phyloP scores from a whole-genome alignment of 345 rosid species.

The Eucalyptus shirleyi region DNA sequence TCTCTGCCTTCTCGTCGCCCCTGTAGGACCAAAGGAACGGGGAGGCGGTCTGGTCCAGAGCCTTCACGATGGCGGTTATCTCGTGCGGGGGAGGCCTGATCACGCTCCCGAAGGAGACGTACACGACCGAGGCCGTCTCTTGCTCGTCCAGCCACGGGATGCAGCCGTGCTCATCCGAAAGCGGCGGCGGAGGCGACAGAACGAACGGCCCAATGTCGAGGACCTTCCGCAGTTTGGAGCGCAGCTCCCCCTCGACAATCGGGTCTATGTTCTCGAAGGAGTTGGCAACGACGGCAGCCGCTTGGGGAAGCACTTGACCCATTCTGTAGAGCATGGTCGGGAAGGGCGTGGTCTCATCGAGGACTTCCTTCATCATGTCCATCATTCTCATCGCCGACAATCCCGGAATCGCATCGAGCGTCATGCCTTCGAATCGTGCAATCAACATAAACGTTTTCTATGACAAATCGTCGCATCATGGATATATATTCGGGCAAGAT shows the following conservation, averaged over 20 bases:
- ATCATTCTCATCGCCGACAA: slow-evolving; percentile 4
- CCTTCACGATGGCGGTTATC: slow-evolving; percentile 32
- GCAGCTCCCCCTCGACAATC: neutral
- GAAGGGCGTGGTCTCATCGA: neutral
- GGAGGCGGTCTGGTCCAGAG: slow-evolving; percentile 10
- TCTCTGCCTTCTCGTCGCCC: neutral
- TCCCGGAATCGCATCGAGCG: slow-evolving; percentile 24
- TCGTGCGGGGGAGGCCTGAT: slow-evolving; percentile 28
- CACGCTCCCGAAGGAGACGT: slow-evolving; percentile 57
- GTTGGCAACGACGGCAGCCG: slow-evolving; percentile 21
- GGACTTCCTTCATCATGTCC: slow-evolving; percentile 24
- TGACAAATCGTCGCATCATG: neutral
- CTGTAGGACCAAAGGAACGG: slow-evolving; percentile 67
- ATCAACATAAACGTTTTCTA: neutral
- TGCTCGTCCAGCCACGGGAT: slow-evolving; percentile 38
- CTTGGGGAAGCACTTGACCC: slow-evolving; percentile 21
- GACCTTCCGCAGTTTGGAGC: slow-evolving; percentile 10
- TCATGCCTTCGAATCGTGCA: neutral
- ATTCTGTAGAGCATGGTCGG: slow-evolving; percentile 14
- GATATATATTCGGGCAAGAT: neutral
- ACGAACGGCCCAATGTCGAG: slow-evolving; percentile 33
- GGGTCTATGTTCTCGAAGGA: slow-evolving; percentile 30
- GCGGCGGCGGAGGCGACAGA: neutral
- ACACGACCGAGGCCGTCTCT: slow-evolving; percentile 25
- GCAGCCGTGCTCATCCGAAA: slow-evolving; percentile 25